phyloP scores from a whole-genome alignment of 2,329 filamentous ascomycete genomes.

The Scopulariopsis brevicaulis region DNA sequence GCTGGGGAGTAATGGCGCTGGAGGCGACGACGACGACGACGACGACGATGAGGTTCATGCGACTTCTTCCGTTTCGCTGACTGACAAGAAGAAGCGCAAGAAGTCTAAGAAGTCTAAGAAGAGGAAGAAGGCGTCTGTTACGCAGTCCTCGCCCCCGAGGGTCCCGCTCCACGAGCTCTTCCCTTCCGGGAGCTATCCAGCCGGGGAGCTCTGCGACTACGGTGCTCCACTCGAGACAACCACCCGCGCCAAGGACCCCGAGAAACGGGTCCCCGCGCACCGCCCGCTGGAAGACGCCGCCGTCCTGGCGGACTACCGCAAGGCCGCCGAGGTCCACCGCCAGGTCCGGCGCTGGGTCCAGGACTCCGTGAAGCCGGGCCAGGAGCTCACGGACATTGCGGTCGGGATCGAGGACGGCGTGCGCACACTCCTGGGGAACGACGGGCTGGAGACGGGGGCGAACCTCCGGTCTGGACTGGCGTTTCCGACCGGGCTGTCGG shows the following conservation, averaged over 20 bases:
- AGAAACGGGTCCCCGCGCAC: background rate
- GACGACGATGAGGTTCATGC: background rate
- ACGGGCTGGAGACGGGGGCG: slow-evolving; percentile 65
- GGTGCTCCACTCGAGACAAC: background rate
- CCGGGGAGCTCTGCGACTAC: background rate
- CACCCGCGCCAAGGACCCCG: background rate
- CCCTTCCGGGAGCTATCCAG: background rate
- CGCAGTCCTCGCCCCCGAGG: background rate
- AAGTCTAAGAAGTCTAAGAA: background rate
- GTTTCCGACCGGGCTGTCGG: slow-evolving; percentile 73
- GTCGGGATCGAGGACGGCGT: slow-evolving; percentile 82
- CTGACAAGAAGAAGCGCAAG: background rate
- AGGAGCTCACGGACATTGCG: slow-evolving; percentile 70
- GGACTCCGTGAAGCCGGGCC: slow-evolving; percentile 69
- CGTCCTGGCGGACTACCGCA: slow-evolving; percentile 53
- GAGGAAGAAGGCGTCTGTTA: background rate
- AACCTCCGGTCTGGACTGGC: slow-evolving; percentile 71
- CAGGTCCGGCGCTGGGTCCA: slow-evolving; percentile 79
- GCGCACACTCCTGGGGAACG: slow-evolving; percentile 31
- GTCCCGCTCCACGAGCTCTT: background rate
- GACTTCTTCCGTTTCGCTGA: background rate
- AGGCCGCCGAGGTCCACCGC: slow-evolving; percentile 80
- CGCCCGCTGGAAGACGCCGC: background rate
- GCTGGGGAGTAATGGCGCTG: background rate
- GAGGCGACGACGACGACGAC: background rate